Evolutionary conservation across 2,329 filamentous ascomycete genomes (phyloP).

Genomic region (Exophiala spinifera): DNA sequence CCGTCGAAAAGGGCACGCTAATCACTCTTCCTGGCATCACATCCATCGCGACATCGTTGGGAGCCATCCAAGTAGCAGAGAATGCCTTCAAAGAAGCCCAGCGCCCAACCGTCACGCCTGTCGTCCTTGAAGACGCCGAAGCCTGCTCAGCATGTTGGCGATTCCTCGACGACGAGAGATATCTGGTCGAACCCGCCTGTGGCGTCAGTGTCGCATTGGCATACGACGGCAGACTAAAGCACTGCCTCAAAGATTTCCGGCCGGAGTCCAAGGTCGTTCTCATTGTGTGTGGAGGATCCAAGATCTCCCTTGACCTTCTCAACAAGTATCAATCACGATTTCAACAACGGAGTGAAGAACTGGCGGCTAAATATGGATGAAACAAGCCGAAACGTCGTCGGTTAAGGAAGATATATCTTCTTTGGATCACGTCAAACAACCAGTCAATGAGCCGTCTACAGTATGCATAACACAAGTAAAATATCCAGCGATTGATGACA

Average conservation of each 20-base stretch:
- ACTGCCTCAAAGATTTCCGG: constrained; percentile 14
- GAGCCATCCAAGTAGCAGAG: constrained; percentile 67
- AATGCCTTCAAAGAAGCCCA: constrained; percentile 65
- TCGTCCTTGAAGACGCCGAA: constrained; percentile 70
- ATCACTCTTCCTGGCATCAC: constrained; percentile 69
- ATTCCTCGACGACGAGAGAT: constrained; percentile 75
- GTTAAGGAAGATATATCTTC: no score
- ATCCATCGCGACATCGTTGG: constrained; percentile 70
- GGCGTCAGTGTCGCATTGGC: constrained; percentile 66
- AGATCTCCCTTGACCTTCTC: constrained; percentile 62
- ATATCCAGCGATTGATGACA: no score
- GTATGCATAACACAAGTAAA: no score
- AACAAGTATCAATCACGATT: constrained; percentile 18
- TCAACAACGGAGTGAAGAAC: constrained; percentile 10
- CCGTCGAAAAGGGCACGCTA: constrained; percentile 53
- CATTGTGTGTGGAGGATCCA: constrained; percentile 77
- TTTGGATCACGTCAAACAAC: no score
- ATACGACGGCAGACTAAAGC: constrained; percentile 25
- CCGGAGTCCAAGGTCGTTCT: constrained; percentile 70
- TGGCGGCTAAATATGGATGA: constrained; percentile 7
- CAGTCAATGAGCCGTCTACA: no score
- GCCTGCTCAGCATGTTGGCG: constrained; percentile 73
- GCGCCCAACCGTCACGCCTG: constrained; percentile 52
- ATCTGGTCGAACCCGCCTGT: constrained; percentile 81
- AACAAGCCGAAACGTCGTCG: no score